Conservation (phyloP, 495 filamentous ascomycete species). For the Penicillium steckii region DNA sequence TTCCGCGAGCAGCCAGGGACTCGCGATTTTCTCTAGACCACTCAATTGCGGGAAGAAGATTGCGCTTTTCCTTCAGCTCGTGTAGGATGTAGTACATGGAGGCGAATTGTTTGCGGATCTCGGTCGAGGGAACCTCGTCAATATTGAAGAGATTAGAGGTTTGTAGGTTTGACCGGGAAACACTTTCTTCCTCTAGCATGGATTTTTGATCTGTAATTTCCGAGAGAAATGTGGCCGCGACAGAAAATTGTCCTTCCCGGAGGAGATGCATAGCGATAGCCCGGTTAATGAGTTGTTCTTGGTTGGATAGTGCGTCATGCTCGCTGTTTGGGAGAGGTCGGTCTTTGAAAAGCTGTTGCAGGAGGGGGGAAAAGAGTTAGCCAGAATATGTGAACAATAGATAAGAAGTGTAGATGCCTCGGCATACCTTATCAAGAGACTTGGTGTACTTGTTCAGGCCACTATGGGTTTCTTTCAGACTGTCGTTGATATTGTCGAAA, state of each 20-base stretch:
- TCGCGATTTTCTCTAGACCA: constrained; percentile 75
- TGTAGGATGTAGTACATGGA: constrained; percentile 89
- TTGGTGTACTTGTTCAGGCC: constrained; percentile 79
- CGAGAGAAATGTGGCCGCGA: constrained; percentile 75
- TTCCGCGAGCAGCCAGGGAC: constrained; percentile 76
- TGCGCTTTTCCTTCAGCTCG: constrained; percentile 63
- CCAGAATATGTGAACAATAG: background rate
- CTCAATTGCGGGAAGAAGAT: constrained; percentile 77
- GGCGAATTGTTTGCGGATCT: constrained; percentile 75
- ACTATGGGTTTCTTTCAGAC: constrained; percentile 75
- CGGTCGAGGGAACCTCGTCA: constrained; percentile 58
- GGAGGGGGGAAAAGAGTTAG: background rate
- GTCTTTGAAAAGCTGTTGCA: constrained; percentile 67
- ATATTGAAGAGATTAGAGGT: constrained; percentile 37
- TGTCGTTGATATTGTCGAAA: constrained; percentile 74
- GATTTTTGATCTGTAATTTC: constrained; percentile 51
- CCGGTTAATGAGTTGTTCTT: constrained; percentile 76
- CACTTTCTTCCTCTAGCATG: constrained; percentile 7
- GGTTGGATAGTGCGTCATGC: constrained; percentile 75
- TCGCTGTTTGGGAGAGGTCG: constrained; percentile 73
- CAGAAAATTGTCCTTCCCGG: constrained; percentile 87
- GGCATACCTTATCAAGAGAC: constrained; percentile 70
- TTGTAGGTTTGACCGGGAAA: constrained; percentile 13
- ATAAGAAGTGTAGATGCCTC: background rate
- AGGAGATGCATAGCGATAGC: constrained; percentile 96